A percentile compares a stretch with the other conserved stretches of the same genome.
Evolutionary conservation across 331 rosid species (phyloP).

Genomic region (Quercus tomentella): DNA sequence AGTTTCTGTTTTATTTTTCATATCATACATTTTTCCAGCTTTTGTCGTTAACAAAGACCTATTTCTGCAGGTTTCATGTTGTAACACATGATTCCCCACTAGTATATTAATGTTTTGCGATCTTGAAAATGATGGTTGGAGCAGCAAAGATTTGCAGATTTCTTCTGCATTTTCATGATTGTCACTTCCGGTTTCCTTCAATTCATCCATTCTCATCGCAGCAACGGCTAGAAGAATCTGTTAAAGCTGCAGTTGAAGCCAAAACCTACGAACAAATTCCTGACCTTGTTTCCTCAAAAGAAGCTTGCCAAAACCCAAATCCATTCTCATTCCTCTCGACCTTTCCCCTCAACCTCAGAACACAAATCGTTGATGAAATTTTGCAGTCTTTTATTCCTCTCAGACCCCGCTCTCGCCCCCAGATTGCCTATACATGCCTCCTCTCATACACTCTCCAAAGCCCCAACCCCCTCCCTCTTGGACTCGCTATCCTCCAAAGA

Average conservation of each 20-base stretch:
- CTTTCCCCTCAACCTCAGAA: constrained; percentile 39
- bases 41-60: not conserved
- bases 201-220: constrained; percentile 28
- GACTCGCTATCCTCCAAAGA: constrained; percentile 64
- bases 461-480: constrained; percentile 58
- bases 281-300: constrained; percentile 42
- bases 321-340: constrained; percentile 70
- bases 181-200: constrained; percentile 27
- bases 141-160: constrained; percentile 24
- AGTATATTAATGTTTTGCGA: not conserved
- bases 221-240: constrained; percentile 36
- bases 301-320: constrained; percentile 45
- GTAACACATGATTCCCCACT: constrained; percentile 7
- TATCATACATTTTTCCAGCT: not conserved
- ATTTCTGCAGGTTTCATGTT: constrained; percentile 17
- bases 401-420: constrained; percentile 59
- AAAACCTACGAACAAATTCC: constrained; percentile 61
- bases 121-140: constrained; percentile 22
- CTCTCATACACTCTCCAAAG: constrained; percentile 58
- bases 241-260: constrained; percentile 52
- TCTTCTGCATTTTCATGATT: constrained; percentile 16
- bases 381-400: constrained; percentile 64
- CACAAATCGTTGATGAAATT: constrained; percentile 67
- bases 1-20: too few species aligned
- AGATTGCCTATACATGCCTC: constrained; percentile 46